Percentiles rank a stretch among this genome's conserved stretches.
Conservation (phyloP, 768 basidiomycete species). For the Naganishia friedmannii region DNA sequence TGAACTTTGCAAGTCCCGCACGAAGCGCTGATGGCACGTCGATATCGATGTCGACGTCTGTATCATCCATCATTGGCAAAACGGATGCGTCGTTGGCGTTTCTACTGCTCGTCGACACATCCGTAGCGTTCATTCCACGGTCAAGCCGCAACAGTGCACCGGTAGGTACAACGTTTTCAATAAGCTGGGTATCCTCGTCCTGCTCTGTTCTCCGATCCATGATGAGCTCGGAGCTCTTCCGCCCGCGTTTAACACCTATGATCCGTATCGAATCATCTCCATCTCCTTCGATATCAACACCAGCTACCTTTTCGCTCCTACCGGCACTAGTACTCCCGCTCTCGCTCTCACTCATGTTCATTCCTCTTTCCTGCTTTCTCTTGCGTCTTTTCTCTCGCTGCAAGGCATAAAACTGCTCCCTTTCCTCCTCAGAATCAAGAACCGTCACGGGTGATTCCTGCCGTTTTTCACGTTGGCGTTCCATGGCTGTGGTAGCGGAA, state of each 20-base stretch:
- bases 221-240: neutral
- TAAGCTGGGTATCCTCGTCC: neutral
- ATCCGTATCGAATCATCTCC: slow-evolving; percentile 8
- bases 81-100: neutral
- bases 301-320: neutral
- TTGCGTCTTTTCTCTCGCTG: slow-evolving; percentile 12
- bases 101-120: neutral
- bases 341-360: slow-evolving; percentile 1
- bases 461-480: neutral
- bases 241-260: neutral
- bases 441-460: slow-evolving; percentile 13
- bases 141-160: neutral
- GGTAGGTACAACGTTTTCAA: neutral
- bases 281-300: neutral
- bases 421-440: slow-evolving; percentile 12
- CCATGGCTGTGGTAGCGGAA: no score
- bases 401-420: slow-evolving; percentile 8
- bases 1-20: slow-evolving; percentile 18
- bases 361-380: slow-evolving; percentile 5
- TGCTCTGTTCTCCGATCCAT: neutral
- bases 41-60: neutral
- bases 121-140: no score
- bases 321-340: slow-evolving; percentile 11
- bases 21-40: slow-evolving; percentile 1
- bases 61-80: neutral